These are phyloP conservation scores for Xylariaceae sp. DNA, from an alignment of 2,329 filamentous ascomycete species.

Conservation along the genomic window DNA sequence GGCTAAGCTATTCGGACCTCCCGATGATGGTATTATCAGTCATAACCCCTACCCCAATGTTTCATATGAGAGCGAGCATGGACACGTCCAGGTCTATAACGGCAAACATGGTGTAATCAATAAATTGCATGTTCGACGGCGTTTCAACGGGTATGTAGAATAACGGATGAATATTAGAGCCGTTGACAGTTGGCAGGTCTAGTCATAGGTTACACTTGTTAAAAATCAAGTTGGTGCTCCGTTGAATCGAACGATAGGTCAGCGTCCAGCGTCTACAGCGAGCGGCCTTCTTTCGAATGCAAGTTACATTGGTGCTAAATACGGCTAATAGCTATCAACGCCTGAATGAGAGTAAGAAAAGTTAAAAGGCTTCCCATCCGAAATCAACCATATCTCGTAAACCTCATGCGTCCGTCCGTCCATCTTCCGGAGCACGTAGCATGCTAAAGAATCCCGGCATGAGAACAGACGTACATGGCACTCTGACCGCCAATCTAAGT, in stretches of 20 bases:
- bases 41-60: constrained; percentile 2
- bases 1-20: constrained; percentile 45
- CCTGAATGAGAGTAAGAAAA: constrained; percentile 23
- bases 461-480: constrained; percentile 9
- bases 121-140: constrained; percentile 38
- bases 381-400: constrained; percentile 23
- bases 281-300: constrained; percentile 6
- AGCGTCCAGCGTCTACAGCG: neutral
- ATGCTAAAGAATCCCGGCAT: constrained; percentile 9
- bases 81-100: constrained; percentile 13
- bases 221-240: neutral
- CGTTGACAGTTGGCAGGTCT: constrained; percentile 21
- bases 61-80: constrained; percentile 13
- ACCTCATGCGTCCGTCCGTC: constrained; percentile 14
- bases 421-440: constrained; percentile 14
- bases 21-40: neutral
- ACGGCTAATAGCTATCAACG: constrained; percentile 12
- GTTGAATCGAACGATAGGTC: constrained; percentile 2
- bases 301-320: constrained; percentile 24
- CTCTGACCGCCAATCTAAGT: constrained; percentile 22
- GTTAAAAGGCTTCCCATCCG: constrained; percentile 11
- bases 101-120: constrained; percentile 32
- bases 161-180: constrained; percentile 25
- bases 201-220: neutral
- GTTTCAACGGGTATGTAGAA: constrained; percentile 38